These are phyloP conservation scores for Nigrospora osmanthi DNA, from an alignment of 2,329 filamentous ascomycete species.

Conservation along the genomic window DNA sequence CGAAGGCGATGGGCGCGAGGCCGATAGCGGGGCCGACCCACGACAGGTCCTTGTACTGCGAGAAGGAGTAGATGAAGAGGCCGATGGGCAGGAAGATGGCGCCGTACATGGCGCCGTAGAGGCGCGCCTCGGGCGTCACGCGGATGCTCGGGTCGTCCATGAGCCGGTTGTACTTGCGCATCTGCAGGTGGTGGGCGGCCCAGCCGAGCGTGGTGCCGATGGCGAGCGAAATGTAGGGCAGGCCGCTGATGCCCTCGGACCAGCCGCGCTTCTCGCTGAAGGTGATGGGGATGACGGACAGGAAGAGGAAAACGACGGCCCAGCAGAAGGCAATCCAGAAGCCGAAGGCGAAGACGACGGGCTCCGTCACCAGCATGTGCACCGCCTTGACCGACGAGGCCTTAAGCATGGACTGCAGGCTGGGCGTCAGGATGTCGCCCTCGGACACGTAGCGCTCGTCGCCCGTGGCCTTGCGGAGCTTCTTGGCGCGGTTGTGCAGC, in stretches of 20 bases:
- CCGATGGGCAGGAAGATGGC: constrained; percentile 37
- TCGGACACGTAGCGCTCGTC: constrained; percentile 40
- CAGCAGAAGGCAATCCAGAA: constrained; percentile 45
- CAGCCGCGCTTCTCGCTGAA: constrained; percentile 44
- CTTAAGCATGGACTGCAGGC: constrained; percentile 35
- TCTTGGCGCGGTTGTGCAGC: constrained; percentile 40
- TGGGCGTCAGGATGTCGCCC: constrained; percentile 42
- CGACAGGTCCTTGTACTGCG: constrained; percentile 37
- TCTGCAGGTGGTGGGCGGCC: constrained; percentile 39
- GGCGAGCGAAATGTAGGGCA: constrained; percentile 42
- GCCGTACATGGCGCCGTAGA: constrained; percentile 40
- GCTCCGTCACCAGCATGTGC: constrained; percentile 11
- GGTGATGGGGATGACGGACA: constrained; percentile 40
- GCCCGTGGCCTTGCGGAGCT: constrained; percentile 35
- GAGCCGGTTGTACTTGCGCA: constrained; percentile 35
- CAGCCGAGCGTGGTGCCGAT: constrained; percentile 41
- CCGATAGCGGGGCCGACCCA: constrained; percentile 42
- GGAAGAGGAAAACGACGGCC: constrained; percentile 46
- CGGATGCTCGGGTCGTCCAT: constrained; percentile 25
- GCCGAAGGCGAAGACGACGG: constrained; percentile 20
- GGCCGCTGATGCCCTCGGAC: constrained; percentile 38
- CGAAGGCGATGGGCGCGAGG: constrained; percentile 40
- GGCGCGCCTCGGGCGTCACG: constrained; percentile 34
- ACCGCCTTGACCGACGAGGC: constrained; percentile 42
- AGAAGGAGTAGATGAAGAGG: constrained; percentile 46